These are phyloP conservation scores for Trypanosoma scelopori DNA, from an alignment of 208 protist genomes.

Conservation along the genomic window DNA sequence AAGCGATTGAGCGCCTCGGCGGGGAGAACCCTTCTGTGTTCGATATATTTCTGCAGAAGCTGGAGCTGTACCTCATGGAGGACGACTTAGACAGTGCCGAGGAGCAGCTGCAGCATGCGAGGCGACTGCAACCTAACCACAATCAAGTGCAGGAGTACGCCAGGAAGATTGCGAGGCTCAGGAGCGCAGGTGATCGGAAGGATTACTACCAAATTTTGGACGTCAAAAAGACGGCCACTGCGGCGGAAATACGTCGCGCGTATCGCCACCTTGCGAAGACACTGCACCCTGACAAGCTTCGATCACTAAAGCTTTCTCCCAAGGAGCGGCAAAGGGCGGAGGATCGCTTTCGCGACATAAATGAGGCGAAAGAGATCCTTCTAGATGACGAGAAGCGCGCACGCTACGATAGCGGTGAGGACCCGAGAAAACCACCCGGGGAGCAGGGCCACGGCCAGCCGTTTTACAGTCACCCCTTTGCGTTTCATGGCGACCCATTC, in stretches of 20 bases:
- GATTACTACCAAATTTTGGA: slow-evolving; percentile 94
- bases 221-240: slow-evolving; percentile 73
- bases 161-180: slow-evolving; percentile 59
- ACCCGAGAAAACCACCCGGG: slow-evolving; percentile 71
- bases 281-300: slow-evolving; percentile 89
- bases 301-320: slow-evolving; percentile 63
- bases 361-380: slow-evolving; percentile 91
- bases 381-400: slow-evolving; percentile 83
- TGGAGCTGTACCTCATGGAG: slow-evolving; percentile 79
- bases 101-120: slow-evolving; percentile 31
- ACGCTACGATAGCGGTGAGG: slow-evolving; percentile 89
- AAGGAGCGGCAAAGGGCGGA: slow-evolving; percentile 74
- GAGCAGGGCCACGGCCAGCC: slow-evolving; percentile 46
- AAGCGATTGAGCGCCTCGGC: slow-evolving; percentile 37
- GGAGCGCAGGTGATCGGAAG: slow-evolving; percentile 58
- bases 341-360: slow-evolving; percentile 85
- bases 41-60: slow-evolving; percentile 56
- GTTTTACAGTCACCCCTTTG: slow-evolving; percentile 71
- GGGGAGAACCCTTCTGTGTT: slow-evolving; percentile 42
- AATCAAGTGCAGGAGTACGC: slow-evolving; percentile 38
- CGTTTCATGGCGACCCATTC: slow-evolving; percentile 30
- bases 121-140: slow-evolving; percentile 32
- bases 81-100: slow-evolving; percentile 71
- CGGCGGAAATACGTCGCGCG: slow-evolving; percentile 85
- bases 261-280: slow-evolving; percentile 89